These are phyloP conservation scores for Annona cherimola DNA, from an alignment of 164 flowering plant genomes.

Conservation along the genomic window DNA sequence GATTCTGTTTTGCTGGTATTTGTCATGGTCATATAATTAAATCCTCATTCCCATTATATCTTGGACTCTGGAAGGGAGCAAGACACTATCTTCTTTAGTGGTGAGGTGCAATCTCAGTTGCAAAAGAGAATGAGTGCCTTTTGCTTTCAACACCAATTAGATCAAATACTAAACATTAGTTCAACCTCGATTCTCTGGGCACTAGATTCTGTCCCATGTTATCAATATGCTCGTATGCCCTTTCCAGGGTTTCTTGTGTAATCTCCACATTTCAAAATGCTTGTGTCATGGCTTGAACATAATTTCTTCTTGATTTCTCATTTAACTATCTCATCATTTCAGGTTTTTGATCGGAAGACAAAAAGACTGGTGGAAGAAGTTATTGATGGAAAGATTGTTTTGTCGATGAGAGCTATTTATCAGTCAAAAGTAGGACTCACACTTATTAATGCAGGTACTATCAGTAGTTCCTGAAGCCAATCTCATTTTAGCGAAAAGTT, in stretches of 20 bases:
- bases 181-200: too few relatives aligned
- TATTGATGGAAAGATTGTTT: conserved; percentile 78
- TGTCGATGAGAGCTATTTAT: conserved; percentile 93
- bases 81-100: too few relatives aligned
- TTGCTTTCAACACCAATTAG: too few relatives aligned
- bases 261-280: conserved; percentile 1
- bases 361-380: conserved; percentile 87
- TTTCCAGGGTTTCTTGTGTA: neutral
- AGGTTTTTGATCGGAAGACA: conserved; percentile 78
- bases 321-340: conserved; percentile 3
- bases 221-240: neutral
- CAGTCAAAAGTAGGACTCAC: conserved; percentile 88
- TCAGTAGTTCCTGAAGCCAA: neutral
- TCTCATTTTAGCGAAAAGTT: too few relatives aligned
- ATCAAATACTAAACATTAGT: too few relatives aligned
- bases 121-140: too few relatives aligned
- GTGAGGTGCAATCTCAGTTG: too few relatives aligned
- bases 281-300: neutral
- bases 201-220: too few relatives aligned
- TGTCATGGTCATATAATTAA: too few relatives aligned
- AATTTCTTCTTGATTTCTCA: neutral
- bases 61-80: too few relatives aligned
- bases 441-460: conserved; percentile 66
- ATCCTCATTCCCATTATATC: too few relatives aligned
- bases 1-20: too few relatives aligned